phyloP scores from a whole-genome alignment of 23 red algal species.

The Cyanidium caldarium region DNA sequence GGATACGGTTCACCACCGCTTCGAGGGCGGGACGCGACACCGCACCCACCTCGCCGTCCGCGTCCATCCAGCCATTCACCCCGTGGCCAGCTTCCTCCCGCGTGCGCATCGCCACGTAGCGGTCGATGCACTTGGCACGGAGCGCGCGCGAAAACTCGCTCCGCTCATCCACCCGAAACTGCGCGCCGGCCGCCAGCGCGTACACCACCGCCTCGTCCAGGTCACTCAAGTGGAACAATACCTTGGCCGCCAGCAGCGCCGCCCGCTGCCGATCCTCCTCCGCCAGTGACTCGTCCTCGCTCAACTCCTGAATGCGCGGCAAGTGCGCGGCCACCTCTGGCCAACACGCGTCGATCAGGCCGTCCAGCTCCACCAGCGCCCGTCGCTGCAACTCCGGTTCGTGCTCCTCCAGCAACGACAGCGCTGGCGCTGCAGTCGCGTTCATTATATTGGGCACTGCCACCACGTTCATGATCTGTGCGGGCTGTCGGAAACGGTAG shows the following conservation, averaged over 20 bases:
- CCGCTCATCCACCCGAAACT: constrained; percentile 53
- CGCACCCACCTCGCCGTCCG: background rate
- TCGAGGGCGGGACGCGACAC: constrained; percentile 10
- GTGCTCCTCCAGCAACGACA: constrained; percentile 61
- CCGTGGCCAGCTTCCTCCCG: too few species aligned
- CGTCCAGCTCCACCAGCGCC: constrained; percentile 46
- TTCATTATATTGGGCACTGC: too few species aligned
- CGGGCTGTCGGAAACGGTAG: too few species aligned
- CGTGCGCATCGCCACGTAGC: constrained; percentile 38
- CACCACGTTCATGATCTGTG: too few species aligned
- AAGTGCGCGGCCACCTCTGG: constrained; percentile 75
- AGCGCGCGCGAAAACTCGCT: constrained; percentile 77
- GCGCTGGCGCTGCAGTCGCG: constrained; percentile 49
- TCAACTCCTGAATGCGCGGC: constrained; percentile 73
- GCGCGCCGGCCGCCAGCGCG: constrained; percentile 50
- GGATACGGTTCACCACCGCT: constrained; percentile 56
- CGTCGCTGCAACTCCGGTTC: constrained; percentile 68
- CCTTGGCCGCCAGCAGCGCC: constrained; percentile 88
- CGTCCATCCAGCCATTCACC: background rate
- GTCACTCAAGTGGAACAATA: constrained; percentile 90
- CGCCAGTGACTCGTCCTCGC: constrained; percentile 30
- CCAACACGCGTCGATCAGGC: constrained; percentile 77
- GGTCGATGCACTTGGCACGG: constrained; percentile 81
- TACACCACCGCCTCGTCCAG: constrained; percentile 84
- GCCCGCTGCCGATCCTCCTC: constrained; percentile 35